Conservation (phyloP, 768 basidiomycete genomes). For the Mycena metata region DNA sequence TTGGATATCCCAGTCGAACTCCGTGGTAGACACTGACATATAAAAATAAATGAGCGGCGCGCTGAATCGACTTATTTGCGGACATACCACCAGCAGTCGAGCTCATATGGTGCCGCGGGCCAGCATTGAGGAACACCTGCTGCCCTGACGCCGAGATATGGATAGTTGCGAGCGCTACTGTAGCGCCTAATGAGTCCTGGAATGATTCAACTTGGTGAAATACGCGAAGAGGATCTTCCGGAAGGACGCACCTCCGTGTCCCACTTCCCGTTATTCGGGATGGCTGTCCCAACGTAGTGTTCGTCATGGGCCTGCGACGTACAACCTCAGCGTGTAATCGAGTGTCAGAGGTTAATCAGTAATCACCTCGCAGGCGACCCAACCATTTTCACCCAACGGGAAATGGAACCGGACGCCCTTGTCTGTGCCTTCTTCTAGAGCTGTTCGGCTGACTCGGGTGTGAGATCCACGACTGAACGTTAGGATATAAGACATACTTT, state of each 20-base stretch:
- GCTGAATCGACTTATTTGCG: too few species aligned
- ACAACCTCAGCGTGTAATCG: neutral
- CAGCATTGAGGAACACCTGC: slow-evolving; percentile 28
- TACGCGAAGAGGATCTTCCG: too few species aligned
- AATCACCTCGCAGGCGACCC: slow-evolving; percentile 36
- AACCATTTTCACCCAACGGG: slow-evolving; percentile 32
- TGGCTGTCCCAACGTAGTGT: slow-evolving; percentile 37
- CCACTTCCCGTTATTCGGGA: slow-evolving; percentile 29
- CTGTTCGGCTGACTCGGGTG: slow-evolving; percentile 21
- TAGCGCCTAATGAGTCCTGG: slow-evolving; percentile 26
- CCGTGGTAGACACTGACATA: too few species aligned
- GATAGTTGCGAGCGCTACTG: slow-evolving; percentile 34
- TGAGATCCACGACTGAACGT: too few species aligned
- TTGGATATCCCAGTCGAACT: too few species aligned
- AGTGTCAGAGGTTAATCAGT: neutral
- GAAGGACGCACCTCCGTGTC: slow-evolving; percentile 16
- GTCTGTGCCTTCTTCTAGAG: slow-evolving; percentile 28
- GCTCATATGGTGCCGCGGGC: slow-evolving; percentile 27
- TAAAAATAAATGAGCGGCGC: too few species aligned
- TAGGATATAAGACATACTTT: slow-evolving; percentile 20
- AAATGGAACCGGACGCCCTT: slow-evolving; percentile 39
- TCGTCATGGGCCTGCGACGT: slow-evolving; percentile 32
- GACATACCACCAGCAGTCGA: slow-evolving; percentile 29
- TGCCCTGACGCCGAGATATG: slow-evolving; percentile 23
- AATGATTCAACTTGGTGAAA: too few species aligned